Evolutionary conservation across 208 protist genomes (phyloP).

Genomic region (Phytomonas sp.): DNA sequence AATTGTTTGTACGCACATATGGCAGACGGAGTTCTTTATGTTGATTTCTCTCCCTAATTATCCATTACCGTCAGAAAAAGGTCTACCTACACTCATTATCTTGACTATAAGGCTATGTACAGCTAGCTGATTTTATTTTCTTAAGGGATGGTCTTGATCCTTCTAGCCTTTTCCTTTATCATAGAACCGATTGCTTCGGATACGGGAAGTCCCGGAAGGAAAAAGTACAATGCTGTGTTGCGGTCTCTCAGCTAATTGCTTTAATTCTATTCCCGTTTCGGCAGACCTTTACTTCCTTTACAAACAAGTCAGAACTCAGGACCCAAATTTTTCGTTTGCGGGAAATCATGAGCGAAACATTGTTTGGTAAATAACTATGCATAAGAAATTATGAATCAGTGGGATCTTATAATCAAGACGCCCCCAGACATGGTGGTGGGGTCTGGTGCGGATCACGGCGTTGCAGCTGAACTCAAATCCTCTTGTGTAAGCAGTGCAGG

Average conservation of each 20-base stretch:
- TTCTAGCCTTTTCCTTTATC: neutral
- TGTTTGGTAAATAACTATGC: neutral
- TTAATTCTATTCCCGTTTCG: no score
- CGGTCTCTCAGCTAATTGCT: neutral
- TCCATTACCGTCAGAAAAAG: neutral
- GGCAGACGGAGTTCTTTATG: neutral
- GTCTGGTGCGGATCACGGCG: neutral
- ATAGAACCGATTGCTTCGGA: neutral
- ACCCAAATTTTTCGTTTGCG: neutral
- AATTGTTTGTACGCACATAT: neutral
- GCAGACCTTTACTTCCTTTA: neutral
- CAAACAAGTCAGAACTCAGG: neutral
- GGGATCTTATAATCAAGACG: neutral
- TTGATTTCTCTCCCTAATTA: neutral
- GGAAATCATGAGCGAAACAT: neutral
- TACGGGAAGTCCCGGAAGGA: neutral
- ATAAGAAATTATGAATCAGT: neutral
- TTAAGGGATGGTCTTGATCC: neutral
- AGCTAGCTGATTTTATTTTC: neutral
- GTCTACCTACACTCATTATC: neutral
- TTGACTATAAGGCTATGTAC: neutral
- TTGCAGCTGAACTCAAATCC: neutral
- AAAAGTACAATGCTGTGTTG: neutral
- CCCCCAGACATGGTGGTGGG: neutral
- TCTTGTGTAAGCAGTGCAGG: neutral